Percentiles rank a stretch among this genome's conserved stretches.
Evolutionary conservation across 1,284 basidiomycete species (phyloP).

Genomic region (Cryptococcus deneoformans): DNA sequence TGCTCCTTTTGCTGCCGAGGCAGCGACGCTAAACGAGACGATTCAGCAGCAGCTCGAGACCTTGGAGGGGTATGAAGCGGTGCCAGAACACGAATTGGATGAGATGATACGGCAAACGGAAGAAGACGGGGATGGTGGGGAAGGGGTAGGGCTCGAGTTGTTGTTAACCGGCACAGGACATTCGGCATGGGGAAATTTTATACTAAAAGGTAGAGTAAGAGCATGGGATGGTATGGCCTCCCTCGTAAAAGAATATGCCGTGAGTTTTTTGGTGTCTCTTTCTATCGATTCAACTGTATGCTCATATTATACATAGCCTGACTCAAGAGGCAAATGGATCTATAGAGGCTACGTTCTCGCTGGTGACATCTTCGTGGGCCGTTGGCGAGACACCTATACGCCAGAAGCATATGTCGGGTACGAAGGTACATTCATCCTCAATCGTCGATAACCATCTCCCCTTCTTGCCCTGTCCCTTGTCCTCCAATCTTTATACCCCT

Average conservation of each 20-base stretch:
- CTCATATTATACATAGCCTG: conserved; percentile 31
- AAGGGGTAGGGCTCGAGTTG: conserved; percentile 46
- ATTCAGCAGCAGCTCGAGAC: conserved; percentile 41
- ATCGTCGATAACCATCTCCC: conserved; percentile 33
- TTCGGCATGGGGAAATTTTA: conserved; percentile 53
- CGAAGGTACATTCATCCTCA: conserved; percentile 51
- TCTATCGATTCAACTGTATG: not conserved
- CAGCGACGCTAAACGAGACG: conserved; percentile 32
- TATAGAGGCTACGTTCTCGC: conserved; percentile 52
- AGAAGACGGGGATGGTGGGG: conserved; percentile 15
- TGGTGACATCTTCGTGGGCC: conserved; percentile 44
- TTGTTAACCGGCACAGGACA: conserved; percentile 54
- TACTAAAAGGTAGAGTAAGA: conserved; percentile 52
- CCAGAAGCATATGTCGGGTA: conserved; percentile 48
- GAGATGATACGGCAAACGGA: conserved; percentile 11
- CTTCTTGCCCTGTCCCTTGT: conserved; percentile 8
- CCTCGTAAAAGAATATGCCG: conserved; percentile 54
- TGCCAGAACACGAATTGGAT: conserved; percentile 30
- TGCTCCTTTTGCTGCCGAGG: conserved; percentile 35
- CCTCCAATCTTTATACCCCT: conserved; percentile 32
- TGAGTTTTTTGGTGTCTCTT: conserved; percentile 25
- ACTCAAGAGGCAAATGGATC: conserved; percentile 54
- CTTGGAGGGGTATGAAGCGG: conserved; percentile 40
- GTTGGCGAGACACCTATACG: conserved; percentile 50
- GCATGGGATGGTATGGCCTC: conserved; percentile 55